These are phyloP conservation scores for Eimeria sp. DNA, from an alignment of 169 alveolate species.

Conservation along the genomic window DNA sequence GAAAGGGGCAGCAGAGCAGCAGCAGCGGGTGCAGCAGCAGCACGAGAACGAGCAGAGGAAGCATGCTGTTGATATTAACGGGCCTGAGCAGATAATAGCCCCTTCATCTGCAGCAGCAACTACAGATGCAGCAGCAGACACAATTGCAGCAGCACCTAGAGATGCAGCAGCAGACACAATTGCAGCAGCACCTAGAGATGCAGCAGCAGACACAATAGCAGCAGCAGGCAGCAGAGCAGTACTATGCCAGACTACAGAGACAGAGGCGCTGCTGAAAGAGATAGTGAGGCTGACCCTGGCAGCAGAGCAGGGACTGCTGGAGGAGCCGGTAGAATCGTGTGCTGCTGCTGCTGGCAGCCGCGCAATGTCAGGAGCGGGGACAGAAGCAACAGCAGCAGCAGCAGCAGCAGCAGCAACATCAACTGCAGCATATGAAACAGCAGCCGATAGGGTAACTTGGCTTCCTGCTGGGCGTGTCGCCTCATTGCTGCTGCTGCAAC, in stretches of 20 bases:
- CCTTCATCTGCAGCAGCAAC: not conserved
- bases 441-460: not conserved
- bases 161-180: not conserved
- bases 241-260: slow-evolving; percentile 1
- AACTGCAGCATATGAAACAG: not conserved
- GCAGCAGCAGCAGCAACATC: not conserved
- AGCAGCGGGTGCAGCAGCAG: slow-evolving; percentile 19
- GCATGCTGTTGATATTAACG: not conserved
- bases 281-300: slow-evolving; percentile 11
- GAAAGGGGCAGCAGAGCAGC: slow-evolving; percentile 16
- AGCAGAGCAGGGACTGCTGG: slow-evolving; percentile 29
- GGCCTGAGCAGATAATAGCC: not conserved
- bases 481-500: slow-evolving; percentile 70
- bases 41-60: not conserved
- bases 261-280: slow-evolving; percentile 31
- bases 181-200: not conserved
- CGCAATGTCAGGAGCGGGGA: not conserved
- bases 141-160: slow-evolving; percentile 1
- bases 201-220: not conserved
- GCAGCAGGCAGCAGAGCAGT: not conserved
- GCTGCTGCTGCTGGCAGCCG: not conserved
- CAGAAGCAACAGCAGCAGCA: not conserved
- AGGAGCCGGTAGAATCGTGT: not conserved
- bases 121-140: not conserved
- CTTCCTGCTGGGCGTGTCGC: slow-evolving; percentile 49